Conservation (phyloP, 805 yeast species). For the Metschnikowia lochheadii region DNA sequence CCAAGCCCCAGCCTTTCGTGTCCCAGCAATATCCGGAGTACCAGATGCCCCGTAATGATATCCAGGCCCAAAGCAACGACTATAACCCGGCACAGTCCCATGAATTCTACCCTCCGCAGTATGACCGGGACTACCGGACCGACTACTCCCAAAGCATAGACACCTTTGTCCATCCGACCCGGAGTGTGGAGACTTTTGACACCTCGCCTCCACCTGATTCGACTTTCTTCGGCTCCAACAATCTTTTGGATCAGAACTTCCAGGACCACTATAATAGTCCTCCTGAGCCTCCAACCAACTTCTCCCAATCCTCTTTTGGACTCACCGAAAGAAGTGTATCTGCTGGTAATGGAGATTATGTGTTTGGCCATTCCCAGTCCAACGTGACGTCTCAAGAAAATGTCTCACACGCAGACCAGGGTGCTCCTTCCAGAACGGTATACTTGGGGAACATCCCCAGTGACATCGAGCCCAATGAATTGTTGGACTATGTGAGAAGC, state of each 20-base stretch:
- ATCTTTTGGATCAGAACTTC: background rate
- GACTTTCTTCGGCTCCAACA: background rate
- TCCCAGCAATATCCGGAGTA: background rate
- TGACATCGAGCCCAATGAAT: slow-evolving; percentile 74
- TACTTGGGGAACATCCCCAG: slow-evolving; percentile 84
- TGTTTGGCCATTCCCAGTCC: background rate
- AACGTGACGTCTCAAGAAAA: background rate
- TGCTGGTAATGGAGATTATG: background rate
- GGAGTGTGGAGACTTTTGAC: background rate
- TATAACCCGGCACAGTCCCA: background rate
- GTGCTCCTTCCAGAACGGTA: slow-evolving; percentile 77
- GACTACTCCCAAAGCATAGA: background rate
- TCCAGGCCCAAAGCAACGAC: background rate
- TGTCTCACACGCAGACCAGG: slow-evolving; percentile 4
- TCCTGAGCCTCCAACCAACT: background rate
- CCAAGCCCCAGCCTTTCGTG: slow-evolving; percentile 28
- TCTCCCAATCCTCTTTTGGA: background rate
- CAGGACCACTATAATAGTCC: background rate
- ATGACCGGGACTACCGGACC: background rate
- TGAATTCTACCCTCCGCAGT: background rate
- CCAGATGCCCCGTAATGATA: background rate
- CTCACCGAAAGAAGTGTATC: background rate
- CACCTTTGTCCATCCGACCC: background rate
- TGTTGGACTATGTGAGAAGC: slow-evolving; percentile 85
- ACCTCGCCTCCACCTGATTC: background rate